Percentiles rank a stretch among this genome's conserved stretches.
phyloP scores from a whole-genome alignment of 1,139 yeast species.

The Scheffersomyces illinoinensis region DNA sequence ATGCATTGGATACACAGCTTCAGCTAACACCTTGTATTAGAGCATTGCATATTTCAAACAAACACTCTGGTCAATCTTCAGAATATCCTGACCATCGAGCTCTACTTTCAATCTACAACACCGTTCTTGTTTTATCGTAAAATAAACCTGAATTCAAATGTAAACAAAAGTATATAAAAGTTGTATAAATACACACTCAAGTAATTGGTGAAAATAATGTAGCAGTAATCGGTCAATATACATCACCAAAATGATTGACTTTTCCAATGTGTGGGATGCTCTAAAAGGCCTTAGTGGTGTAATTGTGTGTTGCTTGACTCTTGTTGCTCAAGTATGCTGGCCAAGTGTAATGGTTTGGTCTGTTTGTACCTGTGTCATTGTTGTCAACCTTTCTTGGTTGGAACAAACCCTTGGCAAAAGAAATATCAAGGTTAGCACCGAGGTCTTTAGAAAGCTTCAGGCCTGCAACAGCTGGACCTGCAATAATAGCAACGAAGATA shows the following conservation, averaged over 20 bases:
- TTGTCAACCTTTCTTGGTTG: constrained; percentile 83
- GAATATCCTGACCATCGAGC: neutral
- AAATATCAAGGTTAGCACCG: constrained; percentile 29
- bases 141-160: neutral
- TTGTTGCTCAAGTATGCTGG: constrained; percentile 52
- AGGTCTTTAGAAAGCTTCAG: constrained; percentile 32
- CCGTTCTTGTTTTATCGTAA: neutral
- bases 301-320: constrained; percentile 57
- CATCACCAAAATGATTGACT: neutral
- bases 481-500: constrained; percentile 73
- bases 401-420: constrained; percentile 60
- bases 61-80: too few relatives aligned
- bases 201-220: neutral
- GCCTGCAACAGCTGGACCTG: constrained; percentile 89
- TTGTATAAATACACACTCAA: constrained; percentile 4
- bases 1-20: too few relatives aligned
- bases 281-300: constrained; percentile 58
- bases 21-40: too few relatives aligned
- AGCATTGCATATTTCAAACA: too few relatives aligned
- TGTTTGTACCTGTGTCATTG: constrained; percentile 76
- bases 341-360: constrained; percentile 50
- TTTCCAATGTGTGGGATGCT: constrained; percentile 6
- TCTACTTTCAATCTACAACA: neutral
- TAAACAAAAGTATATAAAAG: constrained; percentile 8
- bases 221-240: constrained; percentile 3